phyloP scores from a whole-genome alignment of 495 filamentous ascomycete species.

The Hypoxylon crocopeplum region DNA sequence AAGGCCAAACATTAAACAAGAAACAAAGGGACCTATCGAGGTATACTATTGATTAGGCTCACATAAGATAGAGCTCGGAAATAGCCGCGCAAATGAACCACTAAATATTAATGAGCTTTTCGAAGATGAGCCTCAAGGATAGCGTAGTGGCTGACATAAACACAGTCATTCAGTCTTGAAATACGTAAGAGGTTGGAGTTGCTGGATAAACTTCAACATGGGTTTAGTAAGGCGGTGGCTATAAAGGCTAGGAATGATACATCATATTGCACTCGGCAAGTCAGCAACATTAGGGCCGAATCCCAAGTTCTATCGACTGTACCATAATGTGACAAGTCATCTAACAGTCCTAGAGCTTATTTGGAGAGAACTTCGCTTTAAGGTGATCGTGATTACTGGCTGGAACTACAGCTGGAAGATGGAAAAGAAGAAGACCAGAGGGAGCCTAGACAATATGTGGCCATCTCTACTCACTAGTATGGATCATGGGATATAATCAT shows the following conservation, averaged over 20 bases:
- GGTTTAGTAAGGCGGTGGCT: conserved; percentile 3
- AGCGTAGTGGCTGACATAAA: conserved; percentile 17
- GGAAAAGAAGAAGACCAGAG: not conserved
- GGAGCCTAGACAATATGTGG: not conserved
- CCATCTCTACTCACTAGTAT: not conserved
- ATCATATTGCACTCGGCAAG: conserved; percentile 14
- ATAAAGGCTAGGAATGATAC: not conserved
- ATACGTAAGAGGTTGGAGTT: conserved; percentile 10
- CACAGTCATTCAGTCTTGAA: not conserved
- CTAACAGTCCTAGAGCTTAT: not conserved
- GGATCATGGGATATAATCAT: conserved; percentile 22
- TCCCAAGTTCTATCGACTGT: too few relatives aligned
- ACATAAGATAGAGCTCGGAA: conserved; percentile 19
- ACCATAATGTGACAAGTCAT: too few relatives aligned
- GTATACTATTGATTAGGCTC: conserved; percentile 3
- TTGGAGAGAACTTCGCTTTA: not conserved
- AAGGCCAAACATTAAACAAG: too few relatives aligned
- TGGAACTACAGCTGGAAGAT: not conserved
- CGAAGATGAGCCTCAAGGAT: conserved; percentile 15
- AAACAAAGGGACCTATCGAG: too few relatives aligned
- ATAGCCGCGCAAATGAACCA: not conserved
- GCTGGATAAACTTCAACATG: conserved; percentile 6
- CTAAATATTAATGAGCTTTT: conserved; percentile 3
- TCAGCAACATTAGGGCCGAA: conserved; percentile 15
- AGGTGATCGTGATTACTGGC: not conserved